Base-by-base conservation (phyloP, 2,329 filamentous ascomycete species). In the Diaporthe batatas region DNA sequence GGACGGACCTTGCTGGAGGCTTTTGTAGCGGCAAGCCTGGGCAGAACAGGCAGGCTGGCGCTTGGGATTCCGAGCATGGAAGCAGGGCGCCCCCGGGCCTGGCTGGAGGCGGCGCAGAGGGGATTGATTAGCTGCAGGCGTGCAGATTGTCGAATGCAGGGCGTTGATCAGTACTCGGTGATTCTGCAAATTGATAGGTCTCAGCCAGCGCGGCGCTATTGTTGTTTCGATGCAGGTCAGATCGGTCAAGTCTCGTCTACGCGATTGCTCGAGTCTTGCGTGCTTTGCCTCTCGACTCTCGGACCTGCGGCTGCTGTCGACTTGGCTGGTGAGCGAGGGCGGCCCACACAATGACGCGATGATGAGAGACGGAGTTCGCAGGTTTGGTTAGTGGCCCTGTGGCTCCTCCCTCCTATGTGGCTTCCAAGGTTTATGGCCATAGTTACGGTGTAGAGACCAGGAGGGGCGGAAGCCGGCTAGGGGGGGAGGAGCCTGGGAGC, bases 131-230 rank as follows among this genome's bases (percentile, higher is more conserved):
- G 65, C 32, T 42, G 55, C 32, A 10, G 55, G 12, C 23, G 64
- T 67, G 62, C 62, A 67, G 44, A 67, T 53, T 67, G 62, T 53
- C 62, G 62, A 67, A 49, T 67, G 70, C 62, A 58, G 73, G 53
- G 68, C 47, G 53, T 58, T 73, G 51, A 67, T 72, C 69, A 64
- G 68, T 62, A 58, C 68, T 18, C 29, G 47, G 44, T 62, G 70
- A 65, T 67, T 51, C 42, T 65, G 70, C 67, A 62, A 72, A 74
- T 78, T 78, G 75, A 77, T 76, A 78, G 75, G 77, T 78, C 77
- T 78, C 77, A 77, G 76, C 77, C 76, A 75, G 62, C 21, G 58
- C 32, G 62, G 62, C 62, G 62, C 62, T 67, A 67, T 53, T 67
- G 47, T 67, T 67, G 47, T 67, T 67, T 67, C 47, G 62, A 67